Evolutionary conservation across 2,329 filamentous ascomycete genomes (phyloP), one percentile per base, ranked within the genome.

Genomic region (Emmonsia crescens): DNA sequence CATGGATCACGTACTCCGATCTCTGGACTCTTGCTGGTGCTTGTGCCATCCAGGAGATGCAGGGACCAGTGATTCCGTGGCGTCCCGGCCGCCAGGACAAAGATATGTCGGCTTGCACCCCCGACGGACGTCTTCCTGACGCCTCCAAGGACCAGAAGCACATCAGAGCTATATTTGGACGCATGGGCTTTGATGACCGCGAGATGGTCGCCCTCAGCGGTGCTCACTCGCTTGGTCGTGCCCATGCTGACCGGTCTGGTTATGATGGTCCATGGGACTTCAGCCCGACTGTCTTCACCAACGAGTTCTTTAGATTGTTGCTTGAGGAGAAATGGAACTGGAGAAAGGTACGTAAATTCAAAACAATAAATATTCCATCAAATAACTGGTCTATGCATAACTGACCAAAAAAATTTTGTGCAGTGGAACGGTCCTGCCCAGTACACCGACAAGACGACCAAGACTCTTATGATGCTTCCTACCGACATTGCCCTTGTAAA

Each of bases 141-240:
- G 93, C 83, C 59, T 76, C 85, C 69, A 85, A 96, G 82, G 88
- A 84, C 64, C 80, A 86, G 64, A 84, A 86, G 72, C 93, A 97
- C 79, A 83, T 97, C 69, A 88, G 94, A 71, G 84, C 85, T 78
- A 93, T 97, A 80, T 99, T 97, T 78, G 85, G 86, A 76, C 91
- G 93, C 74, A 97, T 97, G 93, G 93, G 93, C 68, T 97, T 96
- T 83, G 88, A 94, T 76, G 93, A 99, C 79, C 89, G 89, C 72
- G 92, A 96, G 78, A 97, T 97, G 73, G 93, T 96, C 54, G 94
- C 93, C 36, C 84, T 97, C 60, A 82, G 83, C 29, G 91, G 91
- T 68, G 91, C 89, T 57, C 91, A 96, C 79, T 89, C 90, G 60
- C 84, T 96, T 44, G 92, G 92, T 65, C 89, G 92, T 67, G 95